These are phyloP conservation scores for Talaromyces adpressus DNA, from an alignment of 495 filamentous ascomycete species.

Conservation along the genomic window DNA sequence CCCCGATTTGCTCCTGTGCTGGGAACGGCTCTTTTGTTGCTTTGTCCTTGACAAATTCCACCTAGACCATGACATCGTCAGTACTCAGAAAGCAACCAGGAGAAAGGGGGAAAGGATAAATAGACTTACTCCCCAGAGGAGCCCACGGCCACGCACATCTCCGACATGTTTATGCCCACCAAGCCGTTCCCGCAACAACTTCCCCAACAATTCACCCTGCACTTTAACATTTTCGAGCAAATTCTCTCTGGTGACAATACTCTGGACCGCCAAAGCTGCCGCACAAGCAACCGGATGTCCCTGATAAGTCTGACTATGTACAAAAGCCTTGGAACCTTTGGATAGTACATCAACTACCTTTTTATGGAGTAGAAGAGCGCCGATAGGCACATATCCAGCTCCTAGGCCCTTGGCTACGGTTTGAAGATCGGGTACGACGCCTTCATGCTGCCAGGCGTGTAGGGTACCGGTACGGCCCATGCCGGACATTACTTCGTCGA, in stretches of 20 bases:
- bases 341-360: conserved; percentile 47
- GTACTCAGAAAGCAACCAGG: not conserved
- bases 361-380: conserved; percentile 48
- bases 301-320: conserved; percentile 55
- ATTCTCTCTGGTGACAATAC: conserved; percentile 35
- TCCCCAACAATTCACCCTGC: conserved; percentile 23
- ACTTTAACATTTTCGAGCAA: conserved; percentile 25
- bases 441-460: conserved; percentile 62
- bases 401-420: conserved; percentile 62
- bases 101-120: not conserved
- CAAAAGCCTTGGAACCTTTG: conserved; percentile 33
- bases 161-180: conserved; percentile 28
- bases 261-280: conserved; percentile 48
- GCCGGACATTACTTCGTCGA: conserved; percentile 77
- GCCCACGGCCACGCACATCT: conserved; percentile 44
- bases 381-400: conserved; percentile 57
- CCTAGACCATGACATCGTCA: conserved; percentile 15
- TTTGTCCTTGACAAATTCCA: conserved; percentile 52
- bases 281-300: conserved; percentile 52
- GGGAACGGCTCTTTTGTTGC: conserved; percentile 44
- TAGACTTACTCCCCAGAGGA: conserved; percentile 44
- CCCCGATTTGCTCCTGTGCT: conserved; percentile 22
- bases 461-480: conserved; percentile 63
- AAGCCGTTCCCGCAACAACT: not conserved
- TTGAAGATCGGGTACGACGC: conserved; percentile 55